A percentile compares a stretch with the other conserved stretches of the same genome.
These are phyloP conservation scores for Ceratocystis colombiana DNA, from an alignment of 2,329 filamentous ascomycete genomes.

Conservation along the genomic window DNA sequence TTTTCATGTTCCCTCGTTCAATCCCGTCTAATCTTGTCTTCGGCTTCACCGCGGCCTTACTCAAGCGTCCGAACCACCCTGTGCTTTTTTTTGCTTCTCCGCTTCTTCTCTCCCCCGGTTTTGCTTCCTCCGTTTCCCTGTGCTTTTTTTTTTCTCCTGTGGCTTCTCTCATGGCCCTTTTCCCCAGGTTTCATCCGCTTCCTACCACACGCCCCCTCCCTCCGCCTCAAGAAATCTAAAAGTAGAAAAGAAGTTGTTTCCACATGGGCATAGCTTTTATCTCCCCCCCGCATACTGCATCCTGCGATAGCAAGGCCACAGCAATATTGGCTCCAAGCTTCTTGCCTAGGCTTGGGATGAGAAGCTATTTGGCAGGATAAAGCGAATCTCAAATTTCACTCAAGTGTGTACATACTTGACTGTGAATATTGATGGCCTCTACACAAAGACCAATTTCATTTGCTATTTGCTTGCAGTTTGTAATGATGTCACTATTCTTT, in stretches of 20 bases:
- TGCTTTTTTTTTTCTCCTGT: not conserved
- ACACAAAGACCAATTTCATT: not conserved
- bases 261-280: not conserved
- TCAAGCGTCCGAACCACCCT: not conserved
- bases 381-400: not conserved
- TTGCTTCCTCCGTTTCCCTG: not conserved
- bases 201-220: not conserved
- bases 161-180: not conserved
- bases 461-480: not conserved
- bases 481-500: not conserved
- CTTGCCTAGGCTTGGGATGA: not conserved
- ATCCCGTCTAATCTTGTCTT: not conserved
- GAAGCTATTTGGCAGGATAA: not conserved
- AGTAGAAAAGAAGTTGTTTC: not conserved
- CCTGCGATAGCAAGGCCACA: not conserved
- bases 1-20: not conserved
- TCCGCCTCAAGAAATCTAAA: not conserved
- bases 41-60: slow-evolving; percentile 1
- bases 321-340: not conserved
- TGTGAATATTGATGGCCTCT: not conserved
- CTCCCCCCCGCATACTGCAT: not conserved
- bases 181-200: not conserved
- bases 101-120: slow-evolving; percentile 2
- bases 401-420: not conserved
- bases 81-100: not conserved